Percentiles rank a stretch among this genome's conserved stretches.
Conservation (phyloP, 2,329 filamentous ascomycete genomes). For the Neonectria punicea region DNA sequence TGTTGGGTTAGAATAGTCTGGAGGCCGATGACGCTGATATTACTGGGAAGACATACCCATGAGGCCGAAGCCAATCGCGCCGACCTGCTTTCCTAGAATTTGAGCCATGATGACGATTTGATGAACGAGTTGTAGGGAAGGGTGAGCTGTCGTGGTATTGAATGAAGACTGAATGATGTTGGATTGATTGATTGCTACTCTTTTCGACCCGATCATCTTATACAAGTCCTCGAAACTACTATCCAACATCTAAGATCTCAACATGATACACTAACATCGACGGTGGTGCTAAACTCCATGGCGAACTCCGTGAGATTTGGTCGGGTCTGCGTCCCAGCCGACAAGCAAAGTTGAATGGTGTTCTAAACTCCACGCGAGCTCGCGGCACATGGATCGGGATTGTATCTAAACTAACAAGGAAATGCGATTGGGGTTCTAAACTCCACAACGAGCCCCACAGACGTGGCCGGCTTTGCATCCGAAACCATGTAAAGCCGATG, state of each 20-base stretch:
- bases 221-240: neutral
- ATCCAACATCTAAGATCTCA: neutral
- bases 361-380: neutral
- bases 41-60: constrained; percentile 55
- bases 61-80: constrained; percentile 63
- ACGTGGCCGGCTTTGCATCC: neutral
- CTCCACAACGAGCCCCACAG: neutral
- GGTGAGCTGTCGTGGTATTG: neutral
- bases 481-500: neutral
- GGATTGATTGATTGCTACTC: neutral
- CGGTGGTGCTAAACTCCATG: neutral
- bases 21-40: neutral
- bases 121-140: neutral
- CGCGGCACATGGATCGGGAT: neutral
- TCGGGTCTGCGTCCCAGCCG: neutral
- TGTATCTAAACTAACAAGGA: neutral
- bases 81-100: constrained; percentile 57
- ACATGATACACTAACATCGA: neutral
- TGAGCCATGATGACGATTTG: constrained; percentile 30
- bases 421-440: neutral
- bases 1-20: neutral
- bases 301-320: neutral
- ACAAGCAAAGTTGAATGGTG: neutral
- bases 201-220: neutral
- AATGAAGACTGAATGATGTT: neutral